A percentile compares a stretch with the other conserved stretches of the same genome.
Evolutionary conservation across 1,284 basidiomycete genomes (phyloP).

Genomic region (Megacollybia platyphylla): DNA sequence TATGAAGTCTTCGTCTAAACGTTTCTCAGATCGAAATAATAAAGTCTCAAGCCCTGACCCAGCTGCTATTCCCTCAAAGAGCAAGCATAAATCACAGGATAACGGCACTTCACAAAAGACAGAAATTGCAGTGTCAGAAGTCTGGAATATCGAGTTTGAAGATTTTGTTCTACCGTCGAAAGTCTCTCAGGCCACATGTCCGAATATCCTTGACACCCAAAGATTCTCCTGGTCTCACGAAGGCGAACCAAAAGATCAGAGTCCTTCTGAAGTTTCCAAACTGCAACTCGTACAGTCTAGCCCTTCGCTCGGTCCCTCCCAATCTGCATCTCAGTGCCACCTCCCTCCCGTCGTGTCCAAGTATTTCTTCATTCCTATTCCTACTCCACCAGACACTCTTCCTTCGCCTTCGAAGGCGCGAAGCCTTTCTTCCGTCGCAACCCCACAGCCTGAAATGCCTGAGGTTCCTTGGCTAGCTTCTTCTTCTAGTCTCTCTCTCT

Average conservation of each 20-base stretch:
- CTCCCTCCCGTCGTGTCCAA: neutral
- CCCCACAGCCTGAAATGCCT: too few species aligned
- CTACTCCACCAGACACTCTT: too few species aligned
- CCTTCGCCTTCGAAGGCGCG: too few species aligned
- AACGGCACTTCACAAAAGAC: constrained; percentile 1
- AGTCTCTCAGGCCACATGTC: constrained; percentile 2
- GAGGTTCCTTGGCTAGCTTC: too few species aligned
- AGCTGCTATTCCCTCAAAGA: neutral
- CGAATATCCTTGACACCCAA: constrained; percentile 10
- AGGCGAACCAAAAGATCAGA: neutral
- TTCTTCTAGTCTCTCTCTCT: too few species aligned
- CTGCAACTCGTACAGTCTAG: constrained; percentile 9
- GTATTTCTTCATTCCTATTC: neutral
- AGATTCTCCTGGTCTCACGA: neutral
- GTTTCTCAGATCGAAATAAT: neutral
- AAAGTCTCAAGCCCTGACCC: neutral
- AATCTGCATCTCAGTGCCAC: constrained; percentile 34
- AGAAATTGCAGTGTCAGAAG: constrained; percentile 26
- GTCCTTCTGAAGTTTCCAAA: constrained; percentile 5
- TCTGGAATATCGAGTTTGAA: constrained; percentile 58
- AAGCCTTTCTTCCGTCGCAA: too few species aligned
- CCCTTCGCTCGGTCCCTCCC: constrained; percentile 35
- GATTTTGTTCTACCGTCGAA: constrained; percentile 13
- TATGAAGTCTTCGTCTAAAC: neutral
- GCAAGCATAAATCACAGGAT: neutral